These are phyloP conservation scores for Lotus japonicus DNA, from an alignment of 306 rosid species.

Conservation along the genomic window DNA sequence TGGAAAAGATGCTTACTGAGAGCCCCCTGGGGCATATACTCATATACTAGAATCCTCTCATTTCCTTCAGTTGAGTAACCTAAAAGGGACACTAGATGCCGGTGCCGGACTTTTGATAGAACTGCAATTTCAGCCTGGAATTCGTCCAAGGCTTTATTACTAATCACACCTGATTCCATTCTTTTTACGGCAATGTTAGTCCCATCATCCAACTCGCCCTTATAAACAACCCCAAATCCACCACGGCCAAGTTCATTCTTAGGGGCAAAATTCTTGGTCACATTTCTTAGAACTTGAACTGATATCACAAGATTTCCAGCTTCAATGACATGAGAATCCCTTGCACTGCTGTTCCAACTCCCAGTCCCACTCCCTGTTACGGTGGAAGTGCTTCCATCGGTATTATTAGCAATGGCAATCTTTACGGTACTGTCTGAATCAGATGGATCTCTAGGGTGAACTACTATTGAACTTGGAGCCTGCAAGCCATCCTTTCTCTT, in stretches of 20 bases:
- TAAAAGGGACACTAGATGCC: constrained; percentile 86
- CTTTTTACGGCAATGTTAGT: constrained; percentile 90
- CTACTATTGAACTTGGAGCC: constrained; percentile 61
- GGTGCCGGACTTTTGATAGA: constrained; percentile 92
- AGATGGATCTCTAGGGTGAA: constrained; percentile 90
- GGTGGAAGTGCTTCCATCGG: constrained; percentile 49
- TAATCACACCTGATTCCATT: constrained; percentile 81
- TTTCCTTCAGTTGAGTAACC: constrained; percentile 74
- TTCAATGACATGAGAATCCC: constrained; percentile 80
- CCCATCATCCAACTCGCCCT: constrained; percentile 95
- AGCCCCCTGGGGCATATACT: constrained; percentile 97
- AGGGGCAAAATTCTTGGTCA: constrained; percentile 78
- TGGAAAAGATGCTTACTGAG: constrained; percentile 93
- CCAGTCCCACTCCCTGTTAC: constrained; percentile 55
- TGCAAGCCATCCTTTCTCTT: constrained; percentile 35
- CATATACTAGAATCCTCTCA: constrained; percentile 87
- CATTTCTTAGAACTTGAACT: constrained; percentile 81
- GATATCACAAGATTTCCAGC: constrained; percentile 88
- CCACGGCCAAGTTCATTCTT: constrained; percentile 98
- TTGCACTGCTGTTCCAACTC: constrained; percentile 59
- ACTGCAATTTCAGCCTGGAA: constrained; percentile 95
- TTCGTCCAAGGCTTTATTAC: constrained; percentile 84
- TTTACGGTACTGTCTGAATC: constrained; percentile 60
- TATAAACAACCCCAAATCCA: constrained; percentile 92
- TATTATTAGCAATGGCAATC: constrained; percentile 56